These are phyloP conservation scores for Marasmius oreades DNA, from an alignment of 1,284 basidiomycete genomes.

Conservation along the genomic window DNA sequence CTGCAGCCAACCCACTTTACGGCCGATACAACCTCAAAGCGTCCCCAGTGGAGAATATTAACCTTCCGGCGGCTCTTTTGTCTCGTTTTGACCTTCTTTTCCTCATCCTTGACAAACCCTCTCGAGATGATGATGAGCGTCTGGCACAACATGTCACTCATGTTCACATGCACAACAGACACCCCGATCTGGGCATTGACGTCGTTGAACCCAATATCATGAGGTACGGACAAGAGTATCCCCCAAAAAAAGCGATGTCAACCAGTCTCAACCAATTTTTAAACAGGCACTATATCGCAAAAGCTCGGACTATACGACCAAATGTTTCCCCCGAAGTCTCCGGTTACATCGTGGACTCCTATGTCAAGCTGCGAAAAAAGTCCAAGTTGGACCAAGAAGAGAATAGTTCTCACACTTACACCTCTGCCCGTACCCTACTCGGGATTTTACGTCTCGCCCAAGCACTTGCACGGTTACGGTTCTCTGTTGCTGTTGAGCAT, in stretches of 20 bases:
- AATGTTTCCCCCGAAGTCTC: slow-evolving; percentile 85
- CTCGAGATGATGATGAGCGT: slow-evolving; percentile 91
- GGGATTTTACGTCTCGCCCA: slow-evolving; percentile 94
- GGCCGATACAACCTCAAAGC: slow-evolving; percentile 98
- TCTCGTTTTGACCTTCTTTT: slow-evolving; percentile 97
- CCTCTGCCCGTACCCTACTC: slow-evolving; percentile 94
- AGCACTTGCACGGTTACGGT: slow-evolving; percentile 89
- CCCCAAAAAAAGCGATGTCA: neutral
- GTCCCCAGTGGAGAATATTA: slow-evolving; percentile 99
- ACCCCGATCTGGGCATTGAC: slow-evolving; percentile 84
- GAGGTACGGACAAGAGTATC: slow-evolving; percentile 49
- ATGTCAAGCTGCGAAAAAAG: slow-evolving; percentile 91
- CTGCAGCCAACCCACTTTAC: slow-evolving; percentile 97
- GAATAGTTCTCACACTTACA: slow-evolving; percentile 90
- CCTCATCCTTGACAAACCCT: slow-evolving; percentile 95
- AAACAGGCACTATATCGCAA: slow-evolving; percentile 89
- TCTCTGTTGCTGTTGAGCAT: slow-evolving; percentile 75
- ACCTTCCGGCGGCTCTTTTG: slow-evolving; percentile 93
- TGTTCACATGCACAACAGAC: slow-evolving; percentile 94
- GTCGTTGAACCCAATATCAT: slow-evolving; percentile 85
- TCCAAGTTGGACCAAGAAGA: slow-evolving; percentile 90
- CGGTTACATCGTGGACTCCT: slow-evolving; percentile 92
- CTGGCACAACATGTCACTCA: slow-evolving; percentile 97
- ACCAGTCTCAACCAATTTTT: neutral
- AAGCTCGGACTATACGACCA: slow-evolving; percentile 87